Evolutionary conservation across 1,139 yeast genomes (phyloP).

Genomic region (Taphrina flavorubra): DNA sequence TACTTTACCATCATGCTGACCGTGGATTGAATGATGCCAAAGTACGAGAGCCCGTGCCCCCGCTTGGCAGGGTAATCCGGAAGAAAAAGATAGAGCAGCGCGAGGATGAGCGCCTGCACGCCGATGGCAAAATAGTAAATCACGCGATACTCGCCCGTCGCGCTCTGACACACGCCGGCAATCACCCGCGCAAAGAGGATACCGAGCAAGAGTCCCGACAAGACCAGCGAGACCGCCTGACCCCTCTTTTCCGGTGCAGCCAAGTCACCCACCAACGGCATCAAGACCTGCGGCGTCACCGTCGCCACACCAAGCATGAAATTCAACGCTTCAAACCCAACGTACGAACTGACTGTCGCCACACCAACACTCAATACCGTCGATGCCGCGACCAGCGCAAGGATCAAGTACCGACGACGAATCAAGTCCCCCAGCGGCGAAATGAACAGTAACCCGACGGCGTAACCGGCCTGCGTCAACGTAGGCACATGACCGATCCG

Average conservation of each 20-base stretch:
- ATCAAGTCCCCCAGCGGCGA: slow-evolving; percentile 2
- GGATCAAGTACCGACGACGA: background rate
- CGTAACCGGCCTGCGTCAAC: slow-evolving; percentile 10
- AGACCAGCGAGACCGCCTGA: slow-evolving; percentile 13
- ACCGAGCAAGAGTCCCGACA: slow-evolving; percentile 12
- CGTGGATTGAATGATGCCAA: slow-evolving; percentile 19
- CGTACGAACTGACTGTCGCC: slow-evolving; percentile 6
- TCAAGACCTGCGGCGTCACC: slow-evolving; percentile 14
- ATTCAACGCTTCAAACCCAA: slow-evolving; percentile 6
- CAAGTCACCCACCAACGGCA: slow-evolving; percentile 12
- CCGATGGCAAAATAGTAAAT: slow-evolving; percentile 7
- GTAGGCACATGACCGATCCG: slow-evolving; percentile 7
- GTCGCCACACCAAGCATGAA: slow-evolving; percentile 1
- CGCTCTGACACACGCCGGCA: slow-evolving; percentile 11
- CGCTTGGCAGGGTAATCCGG: slow-evolving; percentile 15
- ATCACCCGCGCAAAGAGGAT: slow-evolving; percentile 6
- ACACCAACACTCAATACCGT: slow-evolving; percentile 1
- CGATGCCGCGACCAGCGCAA: background rate
- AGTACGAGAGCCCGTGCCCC: slow-evolving; percentile 5
- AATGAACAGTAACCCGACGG: slow-evolving; percentile 7
- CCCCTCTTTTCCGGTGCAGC: slow-evolving; percentile 8
- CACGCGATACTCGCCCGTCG: slow-evolving; percentile 16
- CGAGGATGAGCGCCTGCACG: slow-evolving; percentile 9
- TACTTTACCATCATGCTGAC: slow-evolving; percentile 1
- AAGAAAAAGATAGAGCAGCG: slow-evolving; percentile 3